Evolutionary conservation across 179 eudicot genomes (phyloP).

Genomic region (Corrigiola litoralis): DNA sequence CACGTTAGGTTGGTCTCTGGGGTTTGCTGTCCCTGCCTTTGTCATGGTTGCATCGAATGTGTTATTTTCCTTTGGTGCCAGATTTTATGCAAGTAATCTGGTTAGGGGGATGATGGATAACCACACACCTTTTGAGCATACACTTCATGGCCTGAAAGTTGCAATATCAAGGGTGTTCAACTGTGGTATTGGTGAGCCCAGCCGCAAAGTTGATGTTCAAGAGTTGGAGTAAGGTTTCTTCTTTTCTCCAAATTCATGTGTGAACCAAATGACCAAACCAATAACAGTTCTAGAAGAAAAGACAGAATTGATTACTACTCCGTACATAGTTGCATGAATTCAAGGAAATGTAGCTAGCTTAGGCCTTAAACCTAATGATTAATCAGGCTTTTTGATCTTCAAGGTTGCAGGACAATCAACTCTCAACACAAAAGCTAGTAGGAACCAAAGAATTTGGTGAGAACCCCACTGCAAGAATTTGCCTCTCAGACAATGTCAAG

Average conservation of each 20-base stretch:
- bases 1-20: conserved; percentile 75
- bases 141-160: conserved; percentile 37
- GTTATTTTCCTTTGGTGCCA: conserved; percentile 48
- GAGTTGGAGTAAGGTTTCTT: conserved; percentile 75
- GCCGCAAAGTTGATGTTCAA: conserved; percentile 21
- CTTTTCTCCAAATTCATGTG: background rate
- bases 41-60: conserved; percentile 54
- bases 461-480: conserved; percentile 5
- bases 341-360: background rate
- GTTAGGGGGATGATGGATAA: conserved; percentile 9
- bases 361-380: too few species aligned
- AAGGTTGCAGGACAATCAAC: conserved; percentile 66
- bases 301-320: background rate
- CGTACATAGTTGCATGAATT: background rate
- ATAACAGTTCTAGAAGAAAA: too few species aligned
- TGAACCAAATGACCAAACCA: too few species aligned
- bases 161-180: conserved; percentile 31
- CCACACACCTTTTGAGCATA: conserved; percentile 19
- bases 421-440: conserved; percentile 31
- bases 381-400: background rate
- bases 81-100: conserved; percentile 33
- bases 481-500: conserved; percentile 37
- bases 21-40: conserved; percentile 69
- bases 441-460: conserved; percentile 21
- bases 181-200: conserved; percentile 14